A percentile compares a stretch with the other conserved stretches of the same genome.
These are phyloP conservation scores for Pouteria campechiana DNA, from an alignment of 179 eudicot species.

Conservation along the genomic window DNA sequence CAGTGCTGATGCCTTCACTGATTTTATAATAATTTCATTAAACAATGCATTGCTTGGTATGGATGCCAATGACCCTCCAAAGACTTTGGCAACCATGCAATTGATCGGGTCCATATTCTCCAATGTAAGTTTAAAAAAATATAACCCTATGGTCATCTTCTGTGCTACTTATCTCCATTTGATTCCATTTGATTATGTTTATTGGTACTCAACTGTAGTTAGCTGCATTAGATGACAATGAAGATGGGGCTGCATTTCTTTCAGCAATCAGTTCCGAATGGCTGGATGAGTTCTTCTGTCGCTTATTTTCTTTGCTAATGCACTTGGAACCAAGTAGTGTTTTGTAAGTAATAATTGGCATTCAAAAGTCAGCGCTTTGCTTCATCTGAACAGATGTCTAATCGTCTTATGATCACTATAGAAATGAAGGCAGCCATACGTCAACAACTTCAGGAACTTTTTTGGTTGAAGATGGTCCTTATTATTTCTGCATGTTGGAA, in stretches of 20 bases:
- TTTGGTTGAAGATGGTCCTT: conserved; percentile 96
- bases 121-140: conserved; percentile 40
- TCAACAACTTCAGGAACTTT: conserved; percentile 79
- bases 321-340: conserved; percentile 95
- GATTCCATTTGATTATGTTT: no score
- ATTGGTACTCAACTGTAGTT: conserved; percentile 66
- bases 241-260: conserved; percentile 32
- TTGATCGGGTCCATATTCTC: conserved; percentile 93
- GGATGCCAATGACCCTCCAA: conserved; percentile 99
- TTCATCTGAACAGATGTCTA: conserved; percentile 3
- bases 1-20: conserved; percentile 39
- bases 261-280: conserved; percentile 74
- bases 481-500: conserved; percentile 93
- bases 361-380: conserved; percentile 1
- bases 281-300: conserved; percentile 97
- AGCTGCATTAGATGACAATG: conserved; percentile 59
- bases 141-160: neutral
- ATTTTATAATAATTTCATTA: conserved; percentile 71
- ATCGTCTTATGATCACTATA: conserved; percentile 33
- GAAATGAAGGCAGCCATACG: conserved; percentile 74
- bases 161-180: no score
- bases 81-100: conserved; percentile 96
- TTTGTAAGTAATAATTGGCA: conserved; percentile 55
- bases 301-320: conserved; percentile 75
- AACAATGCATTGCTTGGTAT: conserved; percentile 93